phyloP scores from a whole-genome alignment of 352 stramenopile genomes.

The Phytophthora citrophthora region DNA sequence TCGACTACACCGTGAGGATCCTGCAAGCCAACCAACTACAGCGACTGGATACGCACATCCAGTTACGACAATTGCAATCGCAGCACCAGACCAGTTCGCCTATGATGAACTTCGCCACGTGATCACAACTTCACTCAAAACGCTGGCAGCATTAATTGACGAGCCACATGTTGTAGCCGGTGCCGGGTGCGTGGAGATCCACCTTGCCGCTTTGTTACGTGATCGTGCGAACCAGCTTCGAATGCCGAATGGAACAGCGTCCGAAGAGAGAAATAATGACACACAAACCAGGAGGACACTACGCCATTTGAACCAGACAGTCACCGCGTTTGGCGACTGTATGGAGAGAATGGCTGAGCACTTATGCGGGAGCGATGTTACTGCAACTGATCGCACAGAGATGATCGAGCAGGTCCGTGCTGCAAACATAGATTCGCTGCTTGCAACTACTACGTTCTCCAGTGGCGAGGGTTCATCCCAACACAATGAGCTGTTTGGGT shows the following conservation, averaged over 20 bases:
- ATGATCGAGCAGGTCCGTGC: conserved; percentile 35
- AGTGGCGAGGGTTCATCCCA: not conserved
- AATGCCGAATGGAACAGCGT: conserved; percentile 1
- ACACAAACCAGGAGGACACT: conserved; percentile 21
- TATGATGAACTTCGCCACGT: conserved; percentile 57
- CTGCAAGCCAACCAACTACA: not conserved
- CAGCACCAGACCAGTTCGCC: conserved; percentile 39
- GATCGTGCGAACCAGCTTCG: conserved; percentile 33
- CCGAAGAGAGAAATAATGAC: conserved; percentile 1
- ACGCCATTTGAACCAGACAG: conserved; percentile 38
- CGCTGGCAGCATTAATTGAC: conserved; percentile 45
- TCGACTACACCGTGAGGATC: conserved; percentile 28
- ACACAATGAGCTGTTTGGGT: conserved; percentile 44
- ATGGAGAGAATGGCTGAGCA: conserved; percentile 27
- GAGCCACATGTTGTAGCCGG: conserved; percentile 48
- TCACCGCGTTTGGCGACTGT: conserved; percentile 36
- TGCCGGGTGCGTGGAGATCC: conserved; percentile 57
- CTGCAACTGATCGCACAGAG: conserved; percentile 8
- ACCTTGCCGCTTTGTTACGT: conserved; percentile 48
- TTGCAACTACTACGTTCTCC: not conserved
- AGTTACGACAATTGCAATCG: conserved; percentile 52
- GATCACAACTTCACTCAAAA: conserved; percentile 47
- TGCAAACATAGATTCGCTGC: conserved; percentile 35
- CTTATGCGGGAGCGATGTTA: conserved; percentile 23
- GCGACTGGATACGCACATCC: conserved; percentile 14